phyloP scores from a whole-genome alignment of 2,329 filamentous ascomycete species.

The Fusarium sp. region DNA sequence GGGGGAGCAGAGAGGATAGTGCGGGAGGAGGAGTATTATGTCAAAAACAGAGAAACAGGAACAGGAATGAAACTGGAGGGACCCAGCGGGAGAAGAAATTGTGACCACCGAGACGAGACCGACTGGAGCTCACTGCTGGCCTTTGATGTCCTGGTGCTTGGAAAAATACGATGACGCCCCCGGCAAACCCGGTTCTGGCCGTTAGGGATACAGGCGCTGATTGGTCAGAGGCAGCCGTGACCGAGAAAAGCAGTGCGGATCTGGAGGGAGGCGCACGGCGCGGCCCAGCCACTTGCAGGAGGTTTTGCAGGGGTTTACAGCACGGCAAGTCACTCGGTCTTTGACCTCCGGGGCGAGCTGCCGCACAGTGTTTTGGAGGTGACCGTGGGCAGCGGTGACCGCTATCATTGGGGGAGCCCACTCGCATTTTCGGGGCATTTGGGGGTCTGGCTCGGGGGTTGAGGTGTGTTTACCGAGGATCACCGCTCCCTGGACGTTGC shows the following conservation, averaged over 20 bases:
- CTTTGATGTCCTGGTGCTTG: slow-evolving; percentile 45
- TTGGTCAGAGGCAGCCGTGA: slow-evolving; percentile 34
- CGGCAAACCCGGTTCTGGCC: slow-evolving; percentile 47
- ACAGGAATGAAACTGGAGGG: slow-evolving; percentile 1
- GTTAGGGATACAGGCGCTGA: slow-evolving; percentile 25
- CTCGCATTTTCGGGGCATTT: slow-evolving; percentile 29
- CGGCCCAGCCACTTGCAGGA: slow-evolving; percentile 34
- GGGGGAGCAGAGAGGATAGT: slow-evolving; percentile 15
- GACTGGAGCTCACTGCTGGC: slow-evolving; percentile 37
- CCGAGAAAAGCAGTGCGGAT: slow-evolving; percentile 38
- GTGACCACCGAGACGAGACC: slow-evolving; percentile 15
- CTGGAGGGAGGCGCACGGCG: slow-evolving; percentile 24
- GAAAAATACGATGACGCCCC: slow-evolving; percentile 46
- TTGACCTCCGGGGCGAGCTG: slow-evolving; percentile 27
- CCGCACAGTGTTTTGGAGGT: slow-evolving; percentile 40
- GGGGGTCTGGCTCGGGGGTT: slow-evolving; percentile 30
- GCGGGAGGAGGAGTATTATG: slow-evolving; percentile 16
- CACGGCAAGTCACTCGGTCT: slow-evolving; percentile 29
- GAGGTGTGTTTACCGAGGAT: slow-evolving; percentile 40
- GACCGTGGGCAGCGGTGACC: slow-evolving; percentile 28
- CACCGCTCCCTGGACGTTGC: slow-evolving; percentile 2
- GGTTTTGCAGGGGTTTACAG: slow-evolving; percentile 11
- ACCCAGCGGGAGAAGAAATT: slow-evolving; percentile 42
- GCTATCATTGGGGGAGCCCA: slow-evolving; percentile 32
- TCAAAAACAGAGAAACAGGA: slow-evolving; percentile 11